Percentiles rank a stretch among this genome's conserved stretches.
Evolutionary conservation across 1,284 basidiomycete genomes (phyloP).

Genomic region (Trichosporon coremiiforme): DNA sequence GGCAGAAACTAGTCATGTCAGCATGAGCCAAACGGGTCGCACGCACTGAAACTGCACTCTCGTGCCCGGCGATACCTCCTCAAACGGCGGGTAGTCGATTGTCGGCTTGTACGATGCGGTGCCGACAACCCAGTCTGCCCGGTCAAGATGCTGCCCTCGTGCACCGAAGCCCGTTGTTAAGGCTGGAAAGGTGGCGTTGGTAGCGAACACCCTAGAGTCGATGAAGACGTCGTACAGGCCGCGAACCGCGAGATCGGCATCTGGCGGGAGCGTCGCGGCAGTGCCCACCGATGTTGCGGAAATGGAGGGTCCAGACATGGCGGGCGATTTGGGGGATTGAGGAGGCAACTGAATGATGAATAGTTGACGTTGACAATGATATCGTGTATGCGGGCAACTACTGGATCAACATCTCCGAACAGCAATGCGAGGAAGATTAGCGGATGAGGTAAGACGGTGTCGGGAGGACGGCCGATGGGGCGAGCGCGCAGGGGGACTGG

Average conservation of each 20-base stretch:
- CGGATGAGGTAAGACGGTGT: not conserved
- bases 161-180: not conserved
- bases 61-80: not conserved
- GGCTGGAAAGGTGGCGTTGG: not conserved
- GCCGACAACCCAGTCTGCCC: constrained; percentile 24
- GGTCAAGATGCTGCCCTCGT: not conserved
- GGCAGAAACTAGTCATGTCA: constrained; percentile 28
- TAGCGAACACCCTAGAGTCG: not conserved
- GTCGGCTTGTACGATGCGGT: constrained; percentile 26
- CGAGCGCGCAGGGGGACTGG: not conserved
- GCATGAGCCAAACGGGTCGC: not conserved
- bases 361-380: not conserved
- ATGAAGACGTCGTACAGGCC: constrained; percentile 13
- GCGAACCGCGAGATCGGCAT: not conserved
- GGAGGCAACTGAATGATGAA: not conserved
- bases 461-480: not conserved
- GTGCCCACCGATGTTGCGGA: constrained; percentile 13
- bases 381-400: constrained; percentile 9
- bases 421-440: not conserved
- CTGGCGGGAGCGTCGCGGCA: not conserved
- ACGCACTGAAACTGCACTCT: constrained; percentile 28
- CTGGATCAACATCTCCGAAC: constrained; percentile 4
- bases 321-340: not conserved
- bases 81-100: constrained; percentile 28
- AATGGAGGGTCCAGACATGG: constrained; percentile 8